A percentile compares a stretch with the other conserved stretches of the same genome.
phyloP scores from a whole-genome alignment of 2,329 filamentous ascomycete genomes.

The Thyridium curvatum region DNA sequence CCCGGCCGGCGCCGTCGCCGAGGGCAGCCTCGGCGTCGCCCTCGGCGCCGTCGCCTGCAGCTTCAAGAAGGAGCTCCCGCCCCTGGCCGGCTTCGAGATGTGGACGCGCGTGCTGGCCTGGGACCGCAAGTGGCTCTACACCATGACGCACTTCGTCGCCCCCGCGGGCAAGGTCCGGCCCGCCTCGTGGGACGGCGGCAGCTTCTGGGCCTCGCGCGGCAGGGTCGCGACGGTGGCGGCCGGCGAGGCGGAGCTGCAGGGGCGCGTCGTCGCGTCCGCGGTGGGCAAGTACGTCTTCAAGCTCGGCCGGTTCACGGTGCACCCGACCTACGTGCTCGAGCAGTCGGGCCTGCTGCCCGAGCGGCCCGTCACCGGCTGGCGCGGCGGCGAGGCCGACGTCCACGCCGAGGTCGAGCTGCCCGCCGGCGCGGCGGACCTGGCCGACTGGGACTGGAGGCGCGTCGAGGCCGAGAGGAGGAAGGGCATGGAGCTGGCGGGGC shows the following conservation, averaged over 20 bases:
- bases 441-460: conserved; percentile 51
- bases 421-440: conserved; percentile 24
- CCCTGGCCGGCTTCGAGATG: conserved; percentile 65
- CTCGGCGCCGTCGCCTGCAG: conserved; percentile 68
- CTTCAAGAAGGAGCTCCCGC: conserved; percentile 68
- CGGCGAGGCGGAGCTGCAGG: conserved; percentile 36
- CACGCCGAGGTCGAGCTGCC: conserved; percentile 31
- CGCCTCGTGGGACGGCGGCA: conserved; percentile 42
- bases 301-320: conserved; percentile 73
- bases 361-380: conserved; percentile 56
- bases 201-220: conserved; percentile 25
- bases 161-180: conserved; percentile 48
- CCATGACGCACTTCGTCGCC: conserved; percentile 68
- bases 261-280: conserved; percentile 63
- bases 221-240: conserved; percentile 17
- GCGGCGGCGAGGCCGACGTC: conserved; percentile 34
- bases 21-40: conserved; percentile 53
- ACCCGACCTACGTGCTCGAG: conserved; percentile 69
- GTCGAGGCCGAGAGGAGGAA: conserved; percentile 48
- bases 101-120: conserved; percentile 65
- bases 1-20: conserved; percentile 40
- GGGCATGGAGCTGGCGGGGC: conserved; percentile 47
- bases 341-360: conserved; percentile 69
- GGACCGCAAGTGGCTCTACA: conserved; percentile 79
- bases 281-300: conserved; percentile 81